phyloP scores from a whole-genome alignment of 495 filamentous ascomycete genomes.

The Penicillium daleae region DNA sequence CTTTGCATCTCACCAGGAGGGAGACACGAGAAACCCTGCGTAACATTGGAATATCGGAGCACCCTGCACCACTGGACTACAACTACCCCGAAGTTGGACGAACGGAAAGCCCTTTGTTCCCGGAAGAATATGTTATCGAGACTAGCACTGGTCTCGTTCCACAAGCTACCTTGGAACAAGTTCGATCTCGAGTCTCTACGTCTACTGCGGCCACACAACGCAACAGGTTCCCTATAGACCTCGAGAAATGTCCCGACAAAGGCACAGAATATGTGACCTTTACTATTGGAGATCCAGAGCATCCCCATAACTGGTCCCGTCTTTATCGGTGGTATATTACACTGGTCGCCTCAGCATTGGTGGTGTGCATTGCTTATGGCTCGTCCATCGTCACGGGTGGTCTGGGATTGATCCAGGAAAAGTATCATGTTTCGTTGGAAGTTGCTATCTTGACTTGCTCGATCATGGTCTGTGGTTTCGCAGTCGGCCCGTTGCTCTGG shows the following conservation, averaged over 20 bases:
- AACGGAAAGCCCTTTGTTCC: conserved; percentile 29
- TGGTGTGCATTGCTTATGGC: conserved; percentile 59
- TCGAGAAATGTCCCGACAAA: conserved; percentile 29
- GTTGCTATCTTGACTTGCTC: conserved; percentile 60
- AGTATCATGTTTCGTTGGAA: conserved; percentile 66
- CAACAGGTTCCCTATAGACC: conserved; percentile 12
- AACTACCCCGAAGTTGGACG: conserved; percentile 36
- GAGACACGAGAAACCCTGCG: conserved; percentile 32
- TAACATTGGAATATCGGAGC: conserved; percentile 27
- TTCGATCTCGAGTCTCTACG: conserved; percentile 25
- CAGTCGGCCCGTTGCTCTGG: conserved; percentile 57
- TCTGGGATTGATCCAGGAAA: conserved; percentile 56
- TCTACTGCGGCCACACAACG: conserved; percentile 11
- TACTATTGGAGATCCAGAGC: conserved; percentile 48
- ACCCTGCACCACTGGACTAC: conserved; percentile 26
- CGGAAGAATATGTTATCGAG: conserved; percentile 40
- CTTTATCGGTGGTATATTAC: conserved; percentile 64
- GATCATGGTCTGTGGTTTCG: conserved; percentile 47
- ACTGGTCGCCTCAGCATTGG: conserved; percentile 54
- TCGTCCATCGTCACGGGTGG: conserved; percentile 65
- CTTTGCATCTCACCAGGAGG: background rate
- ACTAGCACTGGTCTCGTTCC: conserved; percentile 37
- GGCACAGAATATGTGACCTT: conserved; percentile 37
- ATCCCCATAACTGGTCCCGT: conserved; percentile 57
- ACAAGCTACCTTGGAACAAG: conserved; percentile 29